Evolutionary conservation across 108 stramenopile genomes (phyloP).

Genomic region (Nitzschia palea): DNA sequence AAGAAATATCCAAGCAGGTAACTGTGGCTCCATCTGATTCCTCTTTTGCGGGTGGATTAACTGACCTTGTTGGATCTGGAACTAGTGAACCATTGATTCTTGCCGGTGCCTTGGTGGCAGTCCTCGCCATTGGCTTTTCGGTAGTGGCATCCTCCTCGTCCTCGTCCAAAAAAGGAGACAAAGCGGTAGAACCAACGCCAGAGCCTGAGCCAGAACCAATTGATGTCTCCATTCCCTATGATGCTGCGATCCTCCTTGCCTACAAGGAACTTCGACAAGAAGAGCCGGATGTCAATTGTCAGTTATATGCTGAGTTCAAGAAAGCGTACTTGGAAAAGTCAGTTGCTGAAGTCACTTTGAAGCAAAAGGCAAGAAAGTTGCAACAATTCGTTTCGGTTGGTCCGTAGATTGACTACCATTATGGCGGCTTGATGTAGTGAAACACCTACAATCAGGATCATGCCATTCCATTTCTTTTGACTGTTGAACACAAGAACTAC

Average conservation of each 20-base stretch:
- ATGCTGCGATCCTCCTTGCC: conserved; percentile 48
- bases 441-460: too few species aligned
- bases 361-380: conserved; percentile 13
- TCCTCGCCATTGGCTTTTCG: background rate
- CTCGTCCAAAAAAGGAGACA: background rate
- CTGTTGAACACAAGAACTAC: too few species aligned
- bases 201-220: conserved; percentile 36
- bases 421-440: too few species aligned
- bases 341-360: conserved; percentile 46
- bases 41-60: background rate
- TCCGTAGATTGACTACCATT: too few species aligned
- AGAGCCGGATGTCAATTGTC: background rate
- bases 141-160: background rate
- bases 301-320: conserved; percentile 34
- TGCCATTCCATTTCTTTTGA: too few species aligned
- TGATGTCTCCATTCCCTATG: conserved; percentile 61
- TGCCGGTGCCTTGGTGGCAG: background rate
- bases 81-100: background rate
- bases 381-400: background rate
- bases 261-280: conserved; percentile 23
- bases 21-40: background rate
- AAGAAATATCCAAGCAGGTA: too few species aligned
- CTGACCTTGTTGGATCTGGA: background rate
- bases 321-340: conserved; percentile 32
- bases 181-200: background rate